Conservation (phyloP, 805 yeast genomes). For the Pichia membranifaciens region DNA sequence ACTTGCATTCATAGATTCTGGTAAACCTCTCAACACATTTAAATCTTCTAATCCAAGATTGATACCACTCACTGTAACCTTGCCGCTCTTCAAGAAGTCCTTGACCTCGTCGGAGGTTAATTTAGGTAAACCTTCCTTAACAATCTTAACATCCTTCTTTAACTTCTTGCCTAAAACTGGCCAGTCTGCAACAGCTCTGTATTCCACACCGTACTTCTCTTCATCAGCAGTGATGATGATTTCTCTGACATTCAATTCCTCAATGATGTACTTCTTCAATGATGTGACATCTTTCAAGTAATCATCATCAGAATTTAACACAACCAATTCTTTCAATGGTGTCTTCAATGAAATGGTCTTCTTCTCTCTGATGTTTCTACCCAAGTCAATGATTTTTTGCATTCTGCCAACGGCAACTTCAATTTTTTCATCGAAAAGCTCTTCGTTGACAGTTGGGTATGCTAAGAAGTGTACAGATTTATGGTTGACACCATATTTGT, state of each 20-base stretch:
- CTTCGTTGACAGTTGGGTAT: slow-evolving; percentile 82
- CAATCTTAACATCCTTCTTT: slow-evolving; percentile 88
- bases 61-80: slow-evolving; percentile 83
- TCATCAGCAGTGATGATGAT: slow-evolving; percentile 86
- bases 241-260: slow-evolving; percentile 90
- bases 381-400: slow-evolving; percentile 95
- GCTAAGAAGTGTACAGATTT: slow-evolving; percentile 90
- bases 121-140: slow-evolving; percentile 85
- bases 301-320: slow-evolving; percentile 69
- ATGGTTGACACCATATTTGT: slow-evolving; percentile 45
- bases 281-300: slow-evolving; percentile 76
- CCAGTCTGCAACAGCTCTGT: slow-evolving; percentile 97
- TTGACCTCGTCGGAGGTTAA: slow-evolving; percentile 81
- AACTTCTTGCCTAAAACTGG: slow-evolving; percentile 96
- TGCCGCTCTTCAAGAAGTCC: slow-evolving; percentile 62
- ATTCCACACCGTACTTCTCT: slow-evolving; percentile 83
- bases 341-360: slow-evolving; percentile 89
- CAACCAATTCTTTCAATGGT: slow-evolving; percentile 83
- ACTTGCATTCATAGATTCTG: slow-evolving; percentile 52
- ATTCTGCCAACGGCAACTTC: slow-evolving; percentile 88
- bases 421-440: slow-evolving; percentile 72
- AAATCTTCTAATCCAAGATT: slow-evolving; percentile 82
- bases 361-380: slow-evolving; percentile 96
- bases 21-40: slow-evolving; percentile 83
- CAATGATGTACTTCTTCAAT: slow-evolving; percentile 71